phyloP scores from a whole-genome alignment of 2,329 filamentous ascomycete genomes.

The Neophaeococcomyces mojaviensis region DNA sequence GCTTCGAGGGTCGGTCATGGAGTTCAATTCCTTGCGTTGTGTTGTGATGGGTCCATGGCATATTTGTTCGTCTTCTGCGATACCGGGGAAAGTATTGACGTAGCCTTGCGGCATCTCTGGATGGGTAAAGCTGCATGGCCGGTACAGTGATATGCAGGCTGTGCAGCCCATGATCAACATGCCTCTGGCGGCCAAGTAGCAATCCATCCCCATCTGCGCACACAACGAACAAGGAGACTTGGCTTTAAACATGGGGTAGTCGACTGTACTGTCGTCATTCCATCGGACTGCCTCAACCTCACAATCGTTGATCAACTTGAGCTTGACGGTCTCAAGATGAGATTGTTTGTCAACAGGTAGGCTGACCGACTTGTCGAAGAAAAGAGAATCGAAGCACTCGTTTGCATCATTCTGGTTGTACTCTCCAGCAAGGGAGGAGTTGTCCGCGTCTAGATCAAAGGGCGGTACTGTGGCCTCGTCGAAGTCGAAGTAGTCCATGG shows the following conservation, averaged over 20 bases:
- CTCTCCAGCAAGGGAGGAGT: constrained; percentile 32
- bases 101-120: constrained; percentile 34
- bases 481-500: constrained; percentile 42
- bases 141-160: constrained; percentile 40
- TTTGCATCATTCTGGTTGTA: constrained; percentile 32
- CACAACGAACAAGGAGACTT: constrained; percentile 41
- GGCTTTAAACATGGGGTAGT: constrained; percentile 38
- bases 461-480: constrained; percentile 36
- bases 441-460: constrained; percentile 30
- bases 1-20: constrained; percentile 32
- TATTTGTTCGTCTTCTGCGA: constrained; percentile 32
- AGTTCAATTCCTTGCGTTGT: constrained; percentile 33
- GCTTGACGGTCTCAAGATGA: constrained; percentile 16
- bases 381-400: constrained; percentile 34
- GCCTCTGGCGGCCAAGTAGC: constrained; percentile 39
- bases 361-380: constrained; percentile 34
- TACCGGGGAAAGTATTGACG: constrained; percentile 38
- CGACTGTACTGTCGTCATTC: constrained; percentile 21
- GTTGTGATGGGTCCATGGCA: constrained; percentile 25
- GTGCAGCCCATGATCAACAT: constrained; percentile 39
- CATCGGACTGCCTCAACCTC: constrained; percentile 22
- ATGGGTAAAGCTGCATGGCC: constrained; percentile 42
- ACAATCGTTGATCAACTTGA: constrained; percentile 23
- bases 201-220: constrained; percentile 39
- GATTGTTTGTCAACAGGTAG: constrained; percentile 29